Evolutionary conservation across 2,329 filamentous ascomycete genomes (phyloP), one percentile per base, ranked within the genome.

Genomic region (Trichoderma arundinaceum): DNA sequence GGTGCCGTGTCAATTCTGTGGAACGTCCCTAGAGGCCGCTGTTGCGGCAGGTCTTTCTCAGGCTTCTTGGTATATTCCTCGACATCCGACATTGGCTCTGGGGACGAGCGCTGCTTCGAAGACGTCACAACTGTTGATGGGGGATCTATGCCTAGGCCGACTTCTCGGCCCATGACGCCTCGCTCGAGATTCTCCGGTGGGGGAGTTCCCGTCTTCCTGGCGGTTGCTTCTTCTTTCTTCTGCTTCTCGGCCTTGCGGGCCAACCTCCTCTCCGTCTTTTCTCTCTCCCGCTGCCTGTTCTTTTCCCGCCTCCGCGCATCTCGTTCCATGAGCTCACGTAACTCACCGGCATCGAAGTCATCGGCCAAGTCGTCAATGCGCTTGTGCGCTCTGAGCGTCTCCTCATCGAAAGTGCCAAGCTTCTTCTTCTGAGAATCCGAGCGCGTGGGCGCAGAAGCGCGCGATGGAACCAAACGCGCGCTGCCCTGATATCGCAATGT

Each of bases 241-340:
- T 90, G 88, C 70, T 86, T 87, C 72, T 94, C 91, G 60, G 88
- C 88, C 68, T 86, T 84, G 59, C 86, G 83, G 46, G 88, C 84
- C 28, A 95, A 78, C 66, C 85, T 87, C 62, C 84, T 84, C 69
- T 90, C 87, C 28, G 89, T 78, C 69, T 84, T 87, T 68, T 92
- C 88, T 68, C 88, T 86, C 22, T 94, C 90, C 43, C 84, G 83
- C 65, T 85, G 82, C 61, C 84, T 86, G 77, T 91, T 94, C 74
- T 88, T 88, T 70, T 97, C 92, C 69, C 86, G 88, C 65, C 95
- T 86, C 72, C 94, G 87, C 70, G 89, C 85, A 73, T 99, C 95
- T 67, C 95, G 84, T 72, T 99, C 95, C 86, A 99, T 90, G 35
- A 98, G 82, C 74, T 96, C 91, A 66, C 94, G 86, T 44, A 99